These are phyloP conservation scores for Pichiaceae sp. DNA, from an alignment of 1,139 yeast species.

Conservation along the genomic window DNA sequence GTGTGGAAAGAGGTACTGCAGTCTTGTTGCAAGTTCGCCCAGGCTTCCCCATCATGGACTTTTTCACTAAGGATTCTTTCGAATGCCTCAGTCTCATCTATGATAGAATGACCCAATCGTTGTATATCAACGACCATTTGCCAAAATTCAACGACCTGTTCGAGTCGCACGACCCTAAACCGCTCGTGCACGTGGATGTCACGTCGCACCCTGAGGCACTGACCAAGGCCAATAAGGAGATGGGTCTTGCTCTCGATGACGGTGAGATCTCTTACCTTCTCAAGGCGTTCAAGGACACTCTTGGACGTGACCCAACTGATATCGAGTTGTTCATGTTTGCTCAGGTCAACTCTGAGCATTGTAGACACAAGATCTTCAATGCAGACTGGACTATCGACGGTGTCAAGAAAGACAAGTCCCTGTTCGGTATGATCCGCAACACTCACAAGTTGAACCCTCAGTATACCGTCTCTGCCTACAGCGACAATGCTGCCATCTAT, in stretches of 20 bases:
- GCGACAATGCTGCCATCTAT: conserved; percentile 97
- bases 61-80: conserved; percentile 37
- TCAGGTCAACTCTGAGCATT: conserved; percentile 98
- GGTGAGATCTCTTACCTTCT: conserved; percentile 89
- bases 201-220: conserved; percentile 55
- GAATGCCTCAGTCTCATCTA: conserved; percentile 60
- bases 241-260: conserved; percentile 87
- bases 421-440: conserved; percentile 93
- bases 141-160: conserved; percentile 69
- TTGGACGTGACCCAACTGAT: conserved; percentile 93
- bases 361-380: conserved; percentile 97
- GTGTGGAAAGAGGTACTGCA: conserved; percentile 88
- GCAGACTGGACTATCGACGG: conserved; percentile 98
- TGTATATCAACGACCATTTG: conserved; percentile 41
- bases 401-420: conserved; percentile 57
- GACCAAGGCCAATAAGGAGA: conserved; percentile 65
- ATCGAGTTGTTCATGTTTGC: conserved; percentile 99
- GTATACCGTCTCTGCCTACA: conserved; percentile 85
- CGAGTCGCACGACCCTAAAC: conserved; percentile 73
- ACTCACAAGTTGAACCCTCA: conserved; percentile 76
- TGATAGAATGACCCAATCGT: conserved; percentile 91
- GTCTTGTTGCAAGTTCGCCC: conserved; percentile 61
- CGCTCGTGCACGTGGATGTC: conserved; percentile 69
- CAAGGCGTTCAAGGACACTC: conserved; percentile 62
- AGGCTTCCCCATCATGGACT: conserved; percentile 54